A percentile compares a stretch with the other conserved stretches of the same genome.
Conservation (phyloP, 2,329 filamentous ascomycete genomes). For the Colletotrichum lini region DNA sequence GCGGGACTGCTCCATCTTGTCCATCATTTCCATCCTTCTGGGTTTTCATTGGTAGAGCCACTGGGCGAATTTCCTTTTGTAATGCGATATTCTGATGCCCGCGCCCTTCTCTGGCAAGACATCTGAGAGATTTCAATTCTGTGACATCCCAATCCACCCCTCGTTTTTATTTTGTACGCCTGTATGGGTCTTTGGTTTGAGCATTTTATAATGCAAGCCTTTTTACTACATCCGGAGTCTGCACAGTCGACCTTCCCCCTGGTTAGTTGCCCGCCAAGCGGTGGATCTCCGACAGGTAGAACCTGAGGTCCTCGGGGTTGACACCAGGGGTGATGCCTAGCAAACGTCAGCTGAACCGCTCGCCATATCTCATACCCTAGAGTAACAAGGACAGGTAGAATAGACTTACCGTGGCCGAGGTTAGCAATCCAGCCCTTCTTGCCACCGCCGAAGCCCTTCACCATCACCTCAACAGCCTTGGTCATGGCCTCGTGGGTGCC, state of each 20-base stretch:
- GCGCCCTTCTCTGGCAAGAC: conserved; percentile 24
- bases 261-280: conserved; percentile 68
- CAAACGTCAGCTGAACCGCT: not conserved
- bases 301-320: conserved; percentile 91
- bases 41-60: not conserved
- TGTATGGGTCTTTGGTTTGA: not conserved
- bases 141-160: not conserved
- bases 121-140: not conserved
- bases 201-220: conserved; percentile 7
- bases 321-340: conserved; percentile 94
- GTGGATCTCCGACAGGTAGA: conserved; percentile 95
- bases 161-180: conserved; percentile 2
- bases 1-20: not conserved
- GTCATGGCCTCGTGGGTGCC: conserved; percentile 87
- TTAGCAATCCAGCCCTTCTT: conserved; percentile 98
- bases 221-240: not conserved
- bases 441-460: conserved; percentile 85
- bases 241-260: not conserved
- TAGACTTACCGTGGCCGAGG: conserved; percentile 85
- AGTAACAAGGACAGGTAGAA: conserved; percentile 47
- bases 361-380: not conserved
- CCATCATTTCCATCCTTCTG: not conserved
- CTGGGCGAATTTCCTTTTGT: not conserved
- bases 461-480: conserved; percentile 86
- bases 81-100: conserved; percentile 12